phyloP scores from a whole-genome alignment of 2,329 filamentous ascomycete species.

The Microsporum audouinii region DNA sequence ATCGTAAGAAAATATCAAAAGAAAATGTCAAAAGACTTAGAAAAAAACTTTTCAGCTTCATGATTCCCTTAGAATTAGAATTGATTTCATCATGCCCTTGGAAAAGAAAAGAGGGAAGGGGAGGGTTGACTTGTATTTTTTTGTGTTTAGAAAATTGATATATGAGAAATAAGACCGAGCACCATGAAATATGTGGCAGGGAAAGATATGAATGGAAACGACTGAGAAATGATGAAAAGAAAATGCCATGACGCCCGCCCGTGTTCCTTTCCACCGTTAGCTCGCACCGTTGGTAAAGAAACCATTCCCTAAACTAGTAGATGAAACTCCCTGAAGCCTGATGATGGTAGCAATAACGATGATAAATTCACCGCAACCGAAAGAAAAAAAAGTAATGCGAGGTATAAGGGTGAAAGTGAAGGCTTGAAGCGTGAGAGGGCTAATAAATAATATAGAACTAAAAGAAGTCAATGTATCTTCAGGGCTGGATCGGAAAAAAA shows the following conservation, averaged over 20 bases:
- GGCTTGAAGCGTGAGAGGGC: not conserved
- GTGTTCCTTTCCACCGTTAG: constrained; percentile 1
- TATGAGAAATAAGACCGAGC: not conserved
- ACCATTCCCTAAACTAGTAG: not conserved
- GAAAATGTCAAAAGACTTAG: too few relatives aligned
- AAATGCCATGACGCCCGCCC: not conserved
- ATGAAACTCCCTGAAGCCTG: not conserved
- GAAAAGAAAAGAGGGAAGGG: not conserved
- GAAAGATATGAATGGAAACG: not conserved
- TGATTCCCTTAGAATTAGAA: not conserved
- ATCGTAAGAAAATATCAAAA: not conserved
- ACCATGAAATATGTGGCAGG: not conserved
- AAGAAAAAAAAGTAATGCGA: not conserved
- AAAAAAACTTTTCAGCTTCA: not conserved
- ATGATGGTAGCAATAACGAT: not conserved
- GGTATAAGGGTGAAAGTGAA: not conserved
- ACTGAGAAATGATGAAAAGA: not conserved
- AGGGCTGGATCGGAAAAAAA: not conserved
- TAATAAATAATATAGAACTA: not conserved
- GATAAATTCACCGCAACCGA: not conserved
- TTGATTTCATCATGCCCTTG: not conserved
- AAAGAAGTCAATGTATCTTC: not conserved
- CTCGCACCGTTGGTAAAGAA: not conserved
- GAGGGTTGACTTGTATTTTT: not conserved
- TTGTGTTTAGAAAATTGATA: not conserved